A percentile compares a stretch with the other conserved stretches of the same genome.
Conservation (phyloP, 2,329 filamentous ascomycete genomes). For the Zopfia rhizophila region DNA sequence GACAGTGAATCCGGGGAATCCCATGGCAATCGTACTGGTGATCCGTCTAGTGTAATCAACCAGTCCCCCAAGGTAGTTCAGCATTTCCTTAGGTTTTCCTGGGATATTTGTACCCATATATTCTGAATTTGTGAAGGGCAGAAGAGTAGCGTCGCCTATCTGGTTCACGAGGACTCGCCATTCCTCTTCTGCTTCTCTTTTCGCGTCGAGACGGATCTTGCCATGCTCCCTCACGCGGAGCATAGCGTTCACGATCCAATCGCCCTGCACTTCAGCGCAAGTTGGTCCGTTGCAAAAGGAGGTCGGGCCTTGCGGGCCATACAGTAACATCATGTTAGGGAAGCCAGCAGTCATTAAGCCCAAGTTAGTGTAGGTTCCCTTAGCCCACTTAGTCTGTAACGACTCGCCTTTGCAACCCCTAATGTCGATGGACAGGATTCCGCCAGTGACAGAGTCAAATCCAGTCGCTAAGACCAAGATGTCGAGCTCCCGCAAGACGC, state of each 20-base stretch:
- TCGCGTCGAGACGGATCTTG: slow-evolving; percentile 42
- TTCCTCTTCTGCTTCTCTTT: slow-evolving; percentile 42
- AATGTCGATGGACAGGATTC: slow-evolving; percentile 33
- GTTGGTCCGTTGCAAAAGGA: slow-evolving; percentile 53
- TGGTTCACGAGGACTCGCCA: slow-evolving; percentile 46
- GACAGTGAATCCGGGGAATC: too few species aligned
- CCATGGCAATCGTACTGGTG: too few species aligned
- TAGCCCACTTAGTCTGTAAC: slow-evolving; percentile 41
- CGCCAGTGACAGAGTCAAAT: slow-evolving; percentile 51
- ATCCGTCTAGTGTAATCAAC: too few species aligned
- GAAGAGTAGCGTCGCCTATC: slow-evolving; percentile 41
- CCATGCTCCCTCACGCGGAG: slow-evolving; percentile 37
- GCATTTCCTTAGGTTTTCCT: slow-evolving; percentile 48
- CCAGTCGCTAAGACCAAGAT: slow-evolving; percentile 56
- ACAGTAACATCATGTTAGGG: slow-evolving; percentile 47
- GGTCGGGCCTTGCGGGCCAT: slow-evolving; percentile 53
- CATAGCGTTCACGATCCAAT: slow-evolving; percentile 49
- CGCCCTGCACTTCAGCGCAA: slow-evolving; percentile 50
- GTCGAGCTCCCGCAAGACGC: slow-evolving; percentile 50
- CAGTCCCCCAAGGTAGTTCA: slow-evolving; percentile 47
- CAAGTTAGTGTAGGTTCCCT: slow-evolving; percentile 42
- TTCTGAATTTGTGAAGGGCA: slow-evolving; percentile 49
- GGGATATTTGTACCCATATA: slow-evolving; percentile 51
- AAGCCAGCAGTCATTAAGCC: slow-evolving; percentile 44
- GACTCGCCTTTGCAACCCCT: slow-evolving; percentile 29